These are phyloP conservation scores for Oxytropis ochrocephala DNA, from an alignment of 306 rosid species.

Conservation along the genomic window DNA sequence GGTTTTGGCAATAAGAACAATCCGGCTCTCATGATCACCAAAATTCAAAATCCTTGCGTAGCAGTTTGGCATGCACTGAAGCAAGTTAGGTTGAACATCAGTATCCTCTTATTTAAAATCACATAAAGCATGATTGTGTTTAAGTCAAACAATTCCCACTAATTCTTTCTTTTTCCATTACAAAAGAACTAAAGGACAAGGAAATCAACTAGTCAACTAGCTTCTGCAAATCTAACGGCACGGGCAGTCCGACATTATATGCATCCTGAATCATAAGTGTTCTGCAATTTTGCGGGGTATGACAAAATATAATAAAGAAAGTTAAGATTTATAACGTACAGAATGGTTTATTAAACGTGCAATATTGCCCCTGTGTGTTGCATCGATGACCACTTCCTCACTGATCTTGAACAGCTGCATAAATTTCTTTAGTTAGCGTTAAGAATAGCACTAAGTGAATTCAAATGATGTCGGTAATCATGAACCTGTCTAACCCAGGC, in stretches of 20 bases:
- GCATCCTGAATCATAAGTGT: no score
- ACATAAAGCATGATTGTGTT: background rate
- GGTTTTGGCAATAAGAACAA: constrained; percentile 85
- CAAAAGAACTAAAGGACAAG: background rate
- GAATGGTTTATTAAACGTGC: constrained; percentile 96
- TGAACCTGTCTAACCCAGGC: constrained; percentile 13
- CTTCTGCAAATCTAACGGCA: no score
- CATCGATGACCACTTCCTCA: constrained; percentile 87
- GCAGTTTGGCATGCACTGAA: constrained; percentile 98
- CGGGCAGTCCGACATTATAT: no score
- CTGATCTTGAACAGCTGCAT: constrained; percentile 98
- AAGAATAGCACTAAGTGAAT: constrained; percentile 16
- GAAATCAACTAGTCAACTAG: background rate
- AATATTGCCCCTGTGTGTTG: constrained; percentile 74
- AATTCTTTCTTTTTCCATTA: background rate
- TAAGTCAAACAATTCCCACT: background rate
- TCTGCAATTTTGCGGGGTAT: background rate
- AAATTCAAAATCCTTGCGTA: constrained; percentile 84
- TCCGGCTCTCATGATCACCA: constrained; percentile 65
- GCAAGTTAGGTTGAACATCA: constrained; percentile 25
- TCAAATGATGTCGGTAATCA: background rate
- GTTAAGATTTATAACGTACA: constrained; percentile 37
- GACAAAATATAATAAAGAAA: background rate
- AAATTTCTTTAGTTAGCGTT: constrained; percentile 14
- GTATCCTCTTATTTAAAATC: constrained; percentile 6